phyloP scores from a whole-genome alignment of 495 filamentous ascomycete genomes.

The Pyrenula aspistea region DNA sequence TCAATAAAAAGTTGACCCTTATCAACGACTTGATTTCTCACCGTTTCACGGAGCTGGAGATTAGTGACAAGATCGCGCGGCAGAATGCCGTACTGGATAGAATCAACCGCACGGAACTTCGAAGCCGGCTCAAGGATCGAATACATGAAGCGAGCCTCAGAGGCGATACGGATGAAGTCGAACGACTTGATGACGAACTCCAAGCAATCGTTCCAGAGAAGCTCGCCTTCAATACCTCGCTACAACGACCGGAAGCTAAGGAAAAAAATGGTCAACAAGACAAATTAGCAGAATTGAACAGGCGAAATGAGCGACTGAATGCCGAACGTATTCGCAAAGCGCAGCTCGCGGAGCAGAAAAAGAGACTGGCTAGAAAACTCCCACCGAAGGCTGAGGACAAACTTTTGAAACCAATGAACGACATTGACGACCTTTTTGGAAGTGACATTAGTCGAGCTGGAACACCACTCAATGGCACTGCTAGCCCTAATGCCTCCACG shows the following conservation, averaged over 20 bases:
- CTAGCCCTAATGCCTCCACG: slow-evolving; percentile 7
- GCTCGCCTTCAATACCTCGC: slow-evolving; percentile 53
- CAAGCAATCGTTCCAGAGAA: slow-evolving; percentile 54
- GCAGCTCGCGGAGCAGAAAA: slow-evolving; percentile 65
- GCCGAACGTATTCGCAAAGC: slow-evolving; percentile 73
- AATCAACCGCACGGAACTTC: slow-evolving; percentile 50
- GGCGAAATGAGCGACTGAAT: slow-evolving; percentile 66
- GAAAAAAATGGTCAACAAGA: slow-evolving; percentile 50
- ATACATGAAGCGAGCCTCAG: slow-evolving; percentile 38
- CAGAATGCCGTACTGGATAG: slow-evolving; percentile 50
- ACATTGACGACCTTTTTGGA: slow-evolving; percentile 18
- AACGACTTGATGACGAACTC: slow-evolving; percentile 52
- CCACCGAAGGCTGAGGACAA: background rate
- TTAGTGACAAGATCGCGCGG: slow-evolving; percentile 62
- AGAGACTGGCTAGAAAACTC: slow-evolving; percentile 41
- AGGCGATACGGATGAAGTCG: slow-evolving; percentile 48
- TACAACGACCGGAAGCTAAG: slow-evolving; percentile 30
- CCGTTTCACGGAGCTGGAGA: slow-evolving; percentile 65
- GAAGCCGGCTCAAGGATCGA: slow-evolving; percentile 38
- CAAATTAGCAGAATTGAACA: slow-evolving; percentile 62
- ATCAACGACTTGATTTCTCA: slow-evolving; percentile 71
- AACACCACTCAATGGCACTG: slow-evolving; percentile 35
- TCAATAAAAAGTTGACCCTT: slow-evolving; percentile 62
- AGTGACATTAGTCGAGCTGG: slow-evolving; percentile 46
- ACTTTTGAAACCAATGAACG: slow-evolving; percentile 9